These are phyloP conservation scores for Dalbergia cochinchinensis DNA, from an alignment of 306 rosid genomes.

Conservation along the genomic window DNA sequence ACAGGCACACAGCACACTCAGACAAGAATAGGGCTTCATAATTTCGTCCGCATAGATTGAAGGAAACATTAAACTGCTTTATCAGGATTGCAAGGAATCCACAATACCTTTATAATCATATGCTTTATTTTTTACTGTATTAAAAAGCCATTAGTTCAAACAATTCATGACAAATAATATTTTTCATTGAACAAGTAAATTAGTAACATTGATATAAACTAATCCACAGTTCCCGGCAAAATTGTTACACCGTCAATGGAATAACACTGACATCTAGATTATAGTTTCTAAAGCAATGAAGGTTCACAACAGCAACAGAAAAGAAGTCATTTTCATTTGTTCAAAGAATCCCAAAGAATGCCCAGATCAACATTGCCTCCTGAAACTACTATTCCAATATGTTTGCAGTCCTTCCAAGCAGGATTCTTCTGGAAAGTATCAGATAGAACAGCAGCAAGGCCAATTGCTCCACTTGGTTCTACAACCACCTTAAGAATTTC, in stretches of 20 bases:
- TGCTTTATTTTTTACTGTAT: neutral
- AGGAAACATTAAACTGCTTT: neutral
- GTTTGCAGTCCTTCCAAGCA: conserved; percentile 75
- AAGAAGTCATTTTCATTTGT: conserved; percentile 49
- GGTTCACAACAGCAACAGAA: conserved; percentile 21
- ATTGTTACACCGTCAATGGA: conserved; percentile 18
- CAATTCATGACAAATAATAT: conserved; percentile 19
- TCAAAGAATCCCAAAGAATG: conserved; percentile 70
- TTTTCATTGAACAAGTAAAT: conserved; percentile 26
- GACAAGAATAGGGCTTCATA: neutral
- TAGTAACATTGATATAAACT: conserved; percentile 20
- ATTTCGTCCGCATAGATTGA: neutral
- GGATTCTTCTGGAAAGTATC: conserved; percentile 71
- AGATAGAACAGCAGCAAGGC: conserved; percentile 92
- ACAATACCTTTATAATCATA: no score
- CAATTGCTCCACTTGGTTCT: conserved; percentile 96
- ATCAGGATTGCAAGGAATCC: neutral
- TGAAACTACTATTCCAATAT: conserved; percentile 79
- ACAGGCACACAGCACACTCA: neutral
- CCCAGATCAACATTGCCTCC: conserved; percentile 93
- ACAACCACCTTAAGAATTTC: conserved; percentile 84
- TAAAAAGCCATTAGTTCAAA: neutral
- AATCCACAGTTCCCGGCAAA: neutral
- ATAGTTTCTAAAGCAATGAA: conserved; percentile 14
- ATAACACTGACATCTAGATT: neutral